Base-by-base conservation (phyloP, 352 stramenopile species). In the Thraustochytrium striatum region DNA sequence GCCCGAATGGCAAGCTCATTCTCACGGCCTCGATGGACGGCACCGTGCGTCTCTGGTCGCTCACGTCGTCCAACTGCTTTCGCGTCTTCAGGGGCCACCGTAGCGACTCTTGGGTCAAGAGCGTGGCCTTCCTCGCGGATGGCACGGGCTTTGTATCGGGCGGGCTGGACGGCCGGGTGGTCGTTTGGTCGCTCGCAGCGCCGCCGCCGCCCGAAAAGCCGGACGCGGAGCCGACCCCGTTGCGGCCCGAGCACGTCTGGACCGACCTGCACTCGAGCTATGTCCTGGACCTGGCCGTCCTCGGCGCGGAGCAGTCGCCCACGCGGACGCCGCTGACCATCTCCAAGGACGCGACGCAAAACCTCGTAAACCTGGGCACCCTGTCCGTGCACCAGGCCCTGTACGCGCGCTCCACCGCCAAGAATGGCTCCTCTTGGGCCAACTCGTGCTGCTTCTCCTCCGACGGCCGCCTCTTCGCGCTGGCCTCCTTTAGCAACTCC, bases 1-100 rank as follows among this genome's bases (percentile, higher is more conserved):
- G 65, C 25, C 11, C 65, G 25, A 72, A 75, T 9, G 65, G 65
- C 5, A 75, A 75, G 39, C 65, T 75, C 9, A 9, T 75, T 36
- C 35, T 75, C 16, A 61, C 65, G 16, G 65, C 65, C 16, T 55
- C 32, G 21, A 75, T 75, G 65, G 65, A 75, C 36, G 50, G 65
- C 8, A 70, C 65, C n/a, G 65, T 75, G 16, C 21, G 65, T 16
- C 35, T 75, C 5, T 75, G 65, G 65, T 72, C 65, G 16, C 3
- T 68, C 5, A 25, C 43, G 5, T 55, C 65, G 8, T 30, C 32
- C 36, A 25, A 39, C 11, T 75, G 65, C 65, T 75, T 47, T 43
- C 65, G 65, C 32, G 52, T 75, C 19, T 75, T 43, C 39, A 5
- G 50, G 3, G 44, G n/a, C 1, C 65, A 75, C 30, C 59, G 59